Conservation (phyloP, 257 asterid species). For the Nicotiana benthamiana region DNA sequence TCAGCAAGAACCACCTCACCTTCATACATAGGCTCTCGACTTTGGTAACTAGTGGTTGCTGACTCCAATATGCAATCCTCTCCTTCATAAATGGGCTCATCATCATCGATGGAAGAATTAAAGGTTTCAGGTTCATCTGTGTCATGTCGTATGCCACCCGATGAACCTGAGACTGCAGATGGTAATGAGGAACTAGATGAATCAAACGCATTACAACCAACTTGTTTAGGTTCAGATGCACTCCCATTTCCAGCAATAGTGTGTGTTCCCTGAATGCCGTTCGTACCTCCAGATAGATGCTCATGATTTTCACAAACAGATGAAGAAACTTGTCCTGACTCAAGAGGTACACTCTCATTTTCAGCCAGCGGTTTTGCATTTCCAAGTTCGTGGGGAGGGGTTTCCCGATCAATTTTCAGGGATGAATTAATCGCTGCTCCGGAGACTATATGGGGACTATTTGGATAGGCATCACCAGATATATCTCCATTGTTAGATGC, state of each 20-base stretch:
- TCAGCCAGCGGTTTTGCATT: constrained; percentile 10
- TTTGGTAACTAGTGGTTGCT: constrained; percentile 31
- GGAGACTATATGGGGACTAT: constrained; percentile 28
- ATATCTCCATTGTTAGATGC: constrained; percentile 16
- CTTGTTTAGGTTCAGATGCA: constrained; percentile 21
- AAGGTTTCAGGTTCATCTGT: constrained; percentile 33
- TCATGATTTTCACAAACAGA: constrained; percentile 23
- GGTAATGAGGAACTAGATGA: constrained; percentile 22
- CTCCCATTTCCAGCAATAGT: constrained; percentile 26
- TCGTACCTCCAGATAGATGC: constrained; percentile 18
- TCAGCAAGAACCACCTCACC: constrained; percentile 88
- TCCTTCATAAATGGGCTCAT: constrained; percentile 88
- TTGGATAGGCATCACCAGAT: constrained; percentile 17
- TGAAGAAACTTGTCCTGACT: constrained; percentile 23
- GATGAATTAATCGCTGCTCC: constrained; percentile 24
- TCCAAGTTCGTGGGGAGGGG: constrained; percentile 4
- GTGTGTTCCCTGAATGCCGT: constrained; percentile 19
- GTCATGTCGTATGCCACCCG: constrained; percentile 25
- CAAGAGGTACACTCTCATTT: constrained; percentile 20
- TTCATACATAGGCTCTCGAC: constrained; percentile 84
- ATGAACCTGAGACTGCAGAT: constrained; percentile 33
- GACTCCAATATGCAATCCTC: constrained; percentile 82
- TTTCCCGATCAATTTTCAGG: constrained; percentile 26
- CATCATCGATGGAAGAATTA: constrained; percentile 33
- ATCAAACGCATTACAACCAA: constrained; percentile 28